Conservation (phyloP, 306 rosid genomes). For the Biancaea sappan region DNA sequence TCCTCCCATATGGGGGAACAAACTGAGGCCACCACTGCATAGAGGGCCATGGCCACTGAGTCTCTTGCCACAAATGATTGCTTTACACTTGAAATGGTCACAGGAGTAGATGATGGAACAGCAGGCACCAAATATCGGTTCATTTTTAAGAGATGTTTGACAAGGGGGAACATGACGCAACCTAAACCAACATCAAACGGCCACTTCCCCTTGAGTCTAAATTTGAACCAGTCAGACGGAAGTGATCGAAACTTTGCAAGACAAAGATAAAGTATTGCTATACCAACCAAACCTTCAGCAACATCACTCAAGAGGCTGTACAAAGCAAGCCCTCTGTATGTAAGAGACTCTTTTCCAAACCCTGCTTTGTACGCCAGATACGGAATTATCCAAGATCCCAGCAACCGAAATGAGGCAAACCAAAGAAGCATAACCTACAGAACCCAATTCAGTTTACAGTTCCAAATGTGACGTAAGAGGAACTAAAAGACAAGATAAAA, state of each 20-base stretch:
- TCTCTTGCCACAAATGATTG: slow-evolving; percentile 63
- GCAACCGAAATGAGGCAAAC: slow-evolving; percentile 65
- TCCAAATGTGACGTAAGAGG: slow-evolving; percentile 5
- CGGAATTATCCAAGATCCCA: slow-evolving; percentile 69
- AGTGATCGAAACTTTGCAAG: slow-evolving; percentile 56
- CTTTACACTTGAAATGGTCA: slow-evolving; percentile 58
- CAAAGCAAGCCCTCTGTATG: slow-evolving; percentile 64
- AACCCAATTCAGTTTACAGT: slow-evolving; percentile 37
- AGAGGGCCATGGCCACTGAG: slow-evolving; percentile 64
- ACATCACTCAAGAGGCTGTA: slow-evolving; percentile 58
- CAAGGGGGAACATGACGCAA: slow-evolving; percentile 63
- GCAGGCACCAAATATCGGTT: slow-evolving; percentile 55
- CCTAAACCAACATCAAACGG: slow-evolving; percentile 57
- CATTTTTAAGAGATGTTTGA: slow-evolving; percentile 55
- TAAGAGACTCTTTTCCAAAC: slow-evolving; percentile 57
- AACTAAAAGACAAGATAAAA: background rate
- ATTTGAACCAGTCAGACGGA: slow-evolving; percentile 58
- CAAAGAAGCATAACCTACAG: slow-evolving; percentile 68
- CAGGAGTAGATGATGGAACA: slow-evolving; percentile 57
- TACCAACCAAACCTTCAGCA: slow-evolving; percentile 60
- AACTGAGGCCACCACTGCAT: slow-evolving; percentile 59
- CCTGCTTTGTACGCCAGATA: slow-evolving; percentile 58
- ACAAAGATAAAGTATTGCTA: slow-evolving; percentile 54
- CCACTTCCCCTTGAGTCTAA: slow-evolving; percentile 55
- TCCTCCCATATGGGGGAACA: slow-evolving; percentile 70